Evolutionary conservation across 345 rosid species (phyloP).

Genomic region (Gynandropsis gynandra): DNA sequence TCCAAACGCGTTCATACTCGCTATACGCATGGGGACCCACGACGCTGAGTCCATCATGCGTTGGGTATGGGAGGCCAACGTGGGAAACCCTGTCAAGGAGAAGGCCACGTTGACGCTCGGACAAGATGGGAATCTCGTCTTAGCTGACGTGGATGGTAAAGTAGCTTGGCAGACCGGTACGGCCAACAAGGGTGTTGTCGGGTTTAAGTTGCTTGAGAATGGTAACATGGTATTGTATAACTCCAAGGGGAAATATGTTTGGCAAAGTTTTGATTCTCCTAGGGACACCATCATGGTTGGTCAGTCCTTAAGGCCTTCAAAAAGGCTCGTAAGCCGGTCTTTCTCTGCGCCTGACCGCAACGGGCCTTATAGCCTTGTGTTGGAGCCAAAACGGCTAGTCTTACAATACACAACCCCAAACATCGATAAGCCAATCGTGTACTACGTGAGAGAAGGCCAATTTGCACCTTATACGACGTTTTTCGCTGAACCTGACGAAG

Average conservation of each 20-base stretch:
- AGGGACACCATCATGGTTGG: slow-evolving; percentile 46
- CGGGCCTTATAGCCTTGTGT: slow-evolving; percentile 34
- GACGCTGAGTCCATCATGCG: slow-evolving; percentile 39
- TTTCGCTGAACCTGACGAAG: slow-evolving; percentile 14
- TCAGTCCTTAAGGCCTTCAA: slow-evolving; percentile 27
- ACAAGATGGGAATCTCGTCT: slow-evolving; percentile 39
- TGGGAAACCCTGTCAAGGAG: slow-evolving; percentile 39
- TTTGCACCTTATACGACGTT: slow-evolving; percentile 21
- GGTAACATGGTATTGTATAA: slow-evolving; percentile 54
- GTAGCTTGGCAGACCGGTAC: slow-evolving; percentile 60
- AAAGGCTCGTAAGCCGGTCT: slow-evolving; percentile 40
- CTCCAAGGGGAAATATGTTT: slow-evolving; percentile 33
- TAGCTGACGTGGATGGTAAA: slow-evolving; percentile 42
- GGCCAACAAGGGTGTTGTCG: slow-evolving; percentile 43
- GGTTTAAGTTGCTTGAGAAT: slow-evolving; percentile 32
- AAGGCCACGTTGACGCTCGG: slow-evolving; percentile 40
- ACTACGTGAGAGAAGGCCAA: slow-evolving; percentile 21
- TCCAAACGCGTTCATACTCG: slow-evolving; percentile 43
- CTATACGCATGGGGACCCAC: slow-evolving; percentile 39
- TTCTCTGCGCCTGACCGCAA: slow-evolving; percentile 9
- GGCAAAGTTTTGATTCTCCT: slow-evolving; percentile 57
- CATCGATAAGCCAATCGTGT: slow-evolving; percentile 25
- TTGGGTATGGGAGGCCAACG: slow-evolving; percentile 64
- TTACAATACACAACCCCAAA: slow-evolving; percentile 28
- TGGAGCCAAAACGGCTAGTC: slow-evolving; percentile 33